Evolutionary conservation across 805 yeast species (phyloP), one percentile per base, ranked within the genome.

Genomic region (Ogataea glucozyma): DNA sequence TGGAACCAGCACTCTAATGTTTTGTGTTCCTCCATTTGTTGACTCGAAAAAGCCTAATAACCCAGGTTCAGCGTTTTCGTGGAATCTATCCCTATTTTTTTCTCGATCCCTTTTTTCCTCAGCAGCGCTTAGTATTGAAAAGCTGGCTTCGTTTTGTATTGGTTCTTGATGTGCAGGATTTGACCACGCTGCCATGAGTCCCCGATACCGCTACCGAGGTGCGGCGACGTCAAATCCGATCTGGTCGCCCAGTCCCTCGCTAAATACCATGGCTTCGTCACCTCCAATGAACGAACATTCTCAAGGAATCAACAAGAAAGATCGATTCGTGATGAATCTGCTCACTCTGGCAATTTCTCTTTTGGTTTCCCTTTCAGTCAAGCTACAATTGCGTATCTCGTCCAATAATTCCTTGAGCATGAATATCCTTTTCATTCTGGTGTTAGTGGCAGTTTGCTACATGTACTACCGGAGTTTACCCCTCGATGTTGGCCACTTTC

Each of bases 401-500:
- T 30, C 40, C 2, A 26, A 38, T 33, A 49, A 38, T 23, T 44
- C 49, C 10, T 4, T 41, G 26, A 43, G 40, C 32, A 39, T 46
- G 34, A 46, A 43, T 33, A 14, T 49, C 18, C 16, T 49, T 26
- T 24, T 46, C 22, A 20, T 38, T 10, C 19, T 41, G 12, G 38
- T 39, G 4, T 12, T 38, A 16, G 39, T 21, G 11, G 27, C 40
- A 9, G 33, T 44, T 17, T 32, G 38, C 11, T 49, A 46, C 26
- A 29, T 49, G 24, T 49, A 49, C 37, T 46, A 43, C 24, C 31
- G 38, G 26, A 40, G 41, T 38, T 27, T 49, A 5, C 53, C 53
- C 4, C 30, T 49, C 36, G 43, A 46, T 29, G 14, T 43, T 4
- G 17, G 29, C 20, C 41, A 36, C 9, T 4, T 46, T 7, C 38